Evolutionary conservation across 2,329 filamentous ascomycete genomes (phyloP), one percentile per base, ranked within the genome.

Genomic region (Leptodontidium sp.): DNA sequence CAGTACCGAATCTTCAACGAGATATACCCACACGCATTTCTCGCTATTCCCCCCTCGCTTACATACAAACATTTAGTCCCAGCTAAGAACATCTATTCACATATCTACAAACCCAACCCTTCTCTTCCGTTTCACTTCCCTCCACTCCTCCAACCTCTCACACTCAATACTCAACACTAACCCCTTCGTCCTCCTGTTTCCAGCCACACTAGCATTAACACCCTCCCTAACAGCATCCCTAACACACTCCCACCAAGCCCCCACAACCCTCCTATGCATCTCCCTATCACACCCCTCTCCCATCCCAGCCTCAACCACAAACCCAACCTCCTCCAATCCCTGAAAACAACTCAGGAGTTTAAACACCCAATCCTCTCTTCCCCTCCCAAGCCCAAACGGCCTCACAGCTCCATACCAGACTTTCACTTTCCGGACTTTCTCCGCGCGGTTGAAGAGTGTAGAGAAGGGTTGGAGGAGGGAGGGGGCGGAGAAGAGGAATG

Each of bases 81-180:
- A 21, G 21, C 21, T 21, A 21, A 21, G 21, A 21, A 21, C 21
- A 21, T 21, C 21, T 21, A 32, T 32, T 32, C 29, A 32, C 6
- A 32, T 4, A 32, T 32, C 6, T 6, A 32, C 29, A 32, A 32
- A 32, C 29, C 29, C 29, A 3, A 6, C 29, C 29, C 6, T 32
- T 32, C 29, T 6, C 6, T 32, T 32, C 29, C 21, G 21, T 21
- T 40, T 40, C 11, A 40, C 38, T 11, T 40, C 38, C 5, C 38
- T 57, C 26, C 52, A 57, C 52, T n/a, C 21, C 49, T 29, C 24
- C 5, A 57, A 59, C 32, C 35, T 32, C n/a, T 40, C 35, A 59
- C 15, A 47, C 45, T 47, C 45, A 47, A 47, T 14, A 9, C 45
- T 21, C 45, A 47, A 47, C 15, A 47, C 45, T 14, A 47, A 47